Conservation (phyloP, 192 early-diverging fungal species). For the Backusella luteola region DNA sequence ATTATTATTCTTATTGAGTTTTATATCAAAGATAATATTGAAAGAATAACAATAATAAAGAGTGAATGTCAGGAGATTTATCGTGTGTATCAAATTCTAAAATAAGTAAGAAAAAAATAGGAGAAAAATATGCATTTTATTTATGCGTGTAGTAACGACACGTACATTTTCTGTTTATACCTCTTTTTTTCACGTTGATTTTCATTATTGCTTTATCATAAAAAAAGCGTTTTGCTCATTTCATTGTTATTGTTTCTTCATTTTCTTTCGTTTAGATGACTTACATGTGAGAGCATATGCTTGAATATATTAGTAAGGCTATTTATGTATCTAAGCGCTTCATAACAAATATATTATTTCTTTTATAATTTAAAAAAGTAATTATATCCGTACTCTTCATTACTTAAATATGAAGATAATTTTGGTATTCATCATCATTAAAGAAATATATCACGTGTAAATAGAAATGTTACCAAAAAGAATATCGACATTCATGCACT, state of each 20-base stretch:
- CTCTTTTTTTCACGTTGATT: not conserved
- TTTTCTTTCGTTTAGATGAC: not conserved
- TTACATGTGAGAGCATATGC: not conserved
- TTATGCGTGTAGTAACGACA: constrained; percentile 1
- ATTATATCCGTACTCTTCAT: not conserved
- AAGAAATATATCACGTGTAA: not conserved
- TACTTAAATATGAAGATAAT: not conserved
- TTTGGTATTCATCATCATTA: not conserved
- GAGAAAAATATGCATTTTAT: constrained; percentile 8
- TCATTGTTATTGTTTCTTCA: not conserved
- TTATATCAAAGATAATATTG: not conserved
- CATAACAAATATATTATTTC: not conserved
- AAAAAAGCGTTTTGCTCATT: not conserved
- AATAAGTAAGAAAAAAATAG: constrained; percentile 3
- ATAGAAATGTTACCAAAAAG: not conserved
- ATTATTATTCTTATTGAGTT: not conserved
- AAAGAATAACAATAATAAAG: not conserved
- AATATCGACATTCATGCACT: not conserved
- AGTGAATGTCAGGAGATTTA: not conserved
- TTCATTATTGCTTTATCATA: not conserved
- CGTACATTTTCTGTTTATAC: not conserved
- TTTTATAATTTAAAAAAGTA: not conserved
- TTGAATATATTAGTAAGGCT: not conserved
- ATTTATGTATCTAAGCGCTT: not conserved
- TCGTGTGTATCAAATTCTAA: not conserved